Evolutionary conservation across 352 stramenopile species (phyloP), one percentile per base, ranked within the genome.

Genomic region (Pythium biforme): DNA sequence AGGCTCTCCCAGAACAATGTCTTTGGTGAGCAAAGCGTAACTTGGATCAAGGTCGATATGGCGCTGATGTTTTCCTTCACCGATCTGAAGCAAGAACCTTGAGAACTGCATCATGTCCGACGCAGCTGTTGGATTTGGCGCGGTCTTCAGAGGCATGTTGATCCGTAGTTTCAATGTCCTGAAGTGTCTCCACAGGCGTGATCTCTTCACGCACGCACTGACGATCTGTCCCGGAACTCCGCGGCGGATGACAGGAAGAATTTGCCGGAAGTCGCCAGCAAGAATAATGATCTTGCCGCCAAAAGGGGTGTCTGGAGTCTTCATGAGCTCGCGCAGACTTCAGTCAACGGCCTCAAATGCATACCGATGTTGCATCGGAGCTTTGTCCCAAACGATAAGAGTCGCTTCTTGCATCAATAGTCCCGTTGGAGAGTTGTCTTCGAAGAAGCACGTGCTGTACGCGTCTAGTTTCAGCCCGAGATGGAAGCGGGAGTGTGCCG

Each of bases 211-310:
- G 27, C 54, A 61, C 11, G 54, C 54, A 3, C n/a, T 19, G 9
- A 60, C 14, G 11, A 60, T 41, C 5, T 60, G 20, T 3, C 17
- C 40, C 43, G 43, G 33, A 14, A 4, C 33, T 15, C 50, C 50
- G 4, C 20, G 17, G 1, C 22, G 1, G 6, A 64, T 34, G 1
- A 64, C 37, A 9, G 57, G 47, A 31, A 64, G 57, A n/a, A 57
- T 64, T 17, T 64, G 57, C 0, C 57, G 57, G 34, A 64, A 64
- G 26, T 64, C 57, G 17, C 57, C 58, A 15, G n/a, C n/a, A 3
- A 64, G 37, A 41, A 64, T 29, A 5, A 64, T 48, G 4, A 45
- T 12, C 27, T 64, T 64, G 0, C 58, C 58, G 12, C 48, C 58
- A 45, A 64, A 64, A 10, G 34, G 58, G 14, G 41, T 11, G 1